Evolutionary conservation across 73 alveolate species (phyloP).

Genomic region (Tetrahymena borealis): DNA sequence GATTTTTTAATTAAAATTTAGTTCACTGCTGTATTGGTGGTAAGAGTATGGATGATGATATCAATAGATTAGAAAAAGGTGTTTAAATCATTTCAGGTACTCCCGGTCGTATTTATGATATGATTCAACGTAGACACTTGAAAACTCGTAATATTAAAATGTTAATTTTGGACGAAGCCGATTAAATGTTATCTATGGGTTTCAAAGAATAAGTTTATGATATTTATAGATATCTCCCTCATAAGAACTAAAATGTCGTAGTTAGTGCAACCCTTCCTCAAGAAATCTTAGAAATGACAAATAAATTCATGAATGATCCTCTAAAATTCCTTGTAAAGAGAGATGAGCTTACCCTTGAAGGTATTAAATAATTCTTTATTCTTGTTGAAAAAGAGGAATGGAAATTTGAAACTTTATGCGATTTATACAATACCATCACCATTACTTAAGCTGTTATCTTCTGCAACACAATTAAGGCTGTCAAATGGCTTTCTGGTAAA

Average conservation of each 20-base stretch:
- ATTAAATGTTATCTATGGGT: slow-evolving; percentile 93
- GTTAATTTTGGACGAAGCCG: slow-evolving; percentile 98
- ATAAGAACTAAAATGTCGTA: slow-evolving; percentile 83
- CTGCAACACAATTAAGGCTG: slow-evolving; percentile 84
- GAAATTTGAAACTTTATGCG: slow-evolving; percentile 93
- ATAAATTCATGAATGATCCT: slow-evolving; percentile 95
- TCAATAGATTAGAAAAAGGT: slow-evolving; percentile 90
- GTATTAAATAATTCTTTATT: slow-evolving; percentile 92
- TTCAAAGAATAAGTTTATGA: slow-evolving; percentile 97
- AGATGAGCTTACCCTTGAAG: slow-evolving; percentile 97
- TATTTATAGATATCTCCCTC: slow-evolving; percentile 93
- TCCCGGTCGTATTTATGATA: slow-evolving; percentile 97
- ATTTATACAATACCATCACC: slow-evolving; percentile 88
- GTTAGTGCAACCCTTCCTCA: slow-evolving; percentile 97
- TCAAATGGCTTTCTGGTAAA: slow-evolving; percentile 93
- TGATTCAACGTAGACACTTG: slow-evolving; percentile 78
- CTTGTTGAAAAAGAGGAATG: slow-evolving; percentile 91
- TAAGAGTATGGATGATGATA: slow-evolving; percentile 91
- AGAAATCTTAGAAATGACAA: slow-evolving; percentile 86
- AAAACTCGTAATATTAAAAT: slow-evolving; percentile 75
- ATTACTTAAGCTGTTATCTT: slow-evolving; percentile 94
- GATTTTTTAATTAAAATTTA: not conserved
- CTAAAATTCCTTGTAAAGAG: slow-evolving; percentile 94
- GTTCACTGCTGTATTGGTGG: slow-evolving; percentile 96
- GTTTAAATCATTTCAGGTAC: slow-evolving; percentile 95